phyloP scores from a whole-genome alignment of 257 asterid genomes.

The Solanum commersonii region DNA sequence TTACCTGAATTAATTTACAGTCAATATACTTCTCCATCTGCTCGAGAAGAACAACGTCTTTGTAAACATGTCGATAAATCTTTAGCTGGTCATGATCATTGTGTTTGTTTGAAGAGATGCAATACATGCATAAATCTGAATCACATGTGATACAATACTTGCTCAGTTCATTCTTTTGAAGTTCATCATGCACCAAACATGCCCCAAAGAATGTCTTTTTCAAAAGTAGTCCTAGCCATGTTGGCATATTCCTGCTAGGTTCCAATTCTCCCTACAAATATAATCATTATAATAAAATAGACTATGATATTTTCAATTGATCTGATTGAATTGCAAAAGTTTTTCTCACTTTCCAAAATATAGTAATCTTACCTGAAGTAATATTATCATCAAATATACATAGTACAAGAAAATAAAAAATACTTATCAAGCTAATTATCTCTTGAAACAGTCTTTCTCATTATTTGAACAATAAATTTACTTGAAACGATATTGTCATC shows the following conservation, averaged over 20 bases:
- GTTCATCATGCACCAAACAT: slow-evolving; percentile 14
- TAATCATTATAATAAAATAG: background rate
- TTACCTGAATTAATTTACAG: slow-evolving; percentile 18
- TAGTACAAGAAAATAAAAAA: background rate
- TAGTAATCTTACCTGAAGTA: too few relatives aligned
- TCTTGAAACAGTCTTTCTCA: background rate
- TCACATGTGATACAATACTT: slow-evolving; percentile 28
- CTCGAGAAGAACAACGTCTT: slow-evolving; percentile 17
- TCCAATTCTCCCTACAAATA: background rate
- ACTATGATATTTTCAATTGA: background rate
- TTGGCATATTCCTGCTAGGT: background rate
- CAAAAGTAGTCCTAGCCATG: slow-evolving; percentile 19
- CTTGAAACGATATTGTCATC: background rate
- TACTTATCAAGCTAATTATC: background rate
- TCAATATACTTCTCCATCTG: slow-evolving; percentile 8
- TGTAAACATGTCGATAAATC: slow-evolving; percentile 18
- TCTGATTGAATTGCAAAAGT: background rate
- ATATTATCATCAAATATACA: background rate
- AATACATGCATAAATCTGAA: slow-evolving; percentile 18
- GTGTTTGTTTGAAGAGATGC: slow-evolving; percentile 15
- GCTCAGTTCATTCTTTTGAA: slow-evolving; percentile 22
- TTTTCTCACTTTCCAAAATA: background rate
- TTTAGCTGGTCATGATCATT: slow-evolving; percentile 6
- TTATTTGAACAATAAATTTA: background rate
- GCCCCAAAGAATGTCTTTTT: slow-evolving; percentile 22